Evolutionary conservation across 2,329 filamentous ascomycete genomes (phyloP).

Genomic region (Exophiala bonariae): DNA sequence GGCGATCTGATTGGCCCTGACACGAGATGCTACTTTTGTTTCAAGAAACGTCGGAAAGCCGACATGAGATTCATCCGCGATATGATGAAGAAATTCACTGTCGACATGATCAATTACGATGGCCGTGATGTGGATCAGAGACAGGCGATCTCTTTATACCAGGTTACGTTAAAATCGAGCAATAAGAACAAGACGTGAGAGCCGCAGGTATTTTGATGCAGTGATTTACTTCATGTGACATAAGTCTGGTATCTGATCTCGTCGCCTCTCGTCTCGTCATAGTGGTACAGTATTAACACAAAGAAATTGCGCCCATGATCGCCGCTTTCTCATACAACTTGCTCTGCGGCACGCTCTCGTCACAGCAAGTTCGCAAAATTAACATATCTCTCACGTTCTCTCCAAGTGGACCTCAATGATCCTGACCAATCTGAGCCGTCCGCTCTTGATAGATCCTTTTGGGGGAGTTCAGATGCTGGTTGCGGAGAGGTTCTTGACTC

Average conservation of each 20-base stretch:
- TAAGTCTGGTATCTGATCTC: slow-evolving; percentile 14
- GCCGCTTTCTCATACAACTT: too few relatives aligned
- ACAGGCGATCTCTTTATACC: slow-evolving; percentile 61
- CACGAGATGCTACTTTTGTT: slow-evolving; percentile 82
- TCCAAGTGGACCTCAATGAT: slow-evolving; percentile 16
- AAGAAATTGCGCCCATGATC: too few relatives aligned
- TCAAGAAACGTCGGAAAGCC: slow-evolving; percentile 85
- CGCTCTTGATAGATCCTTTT: background rate
- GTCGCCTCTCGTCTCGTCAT: slow-evolving; percentile 6
- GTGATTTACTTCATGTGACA: background rate
- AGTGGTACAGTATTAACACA: slow-evolving; percentile 6
- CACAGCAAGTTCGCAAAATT: slow-evolving; percentile 10
- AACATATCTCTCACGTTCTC: slow-evolving; percentile 16
- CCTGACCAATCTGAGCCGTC: slow-evolving; percentile 10
- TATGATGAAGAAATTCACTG: slow-evolving; percentile 65
- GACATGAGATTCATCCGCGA: slow-evolving; percentile 74
- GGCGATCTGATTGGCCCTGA: slow-evolving; percentile 66
- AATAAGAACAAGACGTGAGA: too few relatives aligned
- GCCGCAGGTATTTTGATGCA: too few relatives aligned
- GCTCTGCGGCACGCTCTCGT: background rate
- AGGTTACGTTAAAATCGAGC: slow-evolving; percentile 7
- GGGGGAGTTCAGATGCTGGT: too few relatives aligned
- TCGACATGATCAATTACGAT: slow-evolving; percentile 64
- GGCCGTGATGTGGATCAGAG: slow-evolving; percentile 52
- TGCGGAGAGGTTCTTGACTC: too few relatives aligned